A percentile compares a stretch with the other conserved stretches of the same genome.
phyloP scores from a whole-genome alignment of 768 basidiomycete genomes.

The Pleurotus sapidus region DNA sequence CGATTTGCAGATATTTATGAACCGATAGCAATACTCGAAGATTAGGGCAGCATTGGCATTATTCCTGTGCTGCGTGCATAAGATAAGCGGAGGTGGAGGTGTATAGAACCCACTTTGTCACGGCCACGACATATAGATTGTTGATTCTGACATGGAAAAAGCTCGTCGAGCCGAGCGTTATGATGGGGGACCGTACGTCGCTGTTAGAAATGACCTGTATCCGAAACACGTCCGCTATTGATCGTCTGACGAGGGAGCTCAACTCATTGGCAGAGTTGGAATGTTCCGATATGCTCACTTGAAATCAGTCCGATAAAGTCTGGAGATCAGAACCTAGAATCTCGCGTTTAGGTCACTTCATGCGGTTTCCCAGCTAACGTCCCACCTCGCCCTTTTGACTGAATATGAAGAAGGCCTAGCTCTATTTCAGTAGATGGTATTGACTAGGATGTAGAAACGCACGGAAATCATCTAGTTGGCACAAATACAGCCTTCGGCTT shows the following conservation, averaged over 20 bases:
- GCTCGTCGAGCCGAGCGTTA: slow-evolving; percentile 95
- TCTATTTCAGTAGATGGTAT: neutral
- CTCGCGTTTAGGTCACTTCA: slow-evolving; percentile 1
- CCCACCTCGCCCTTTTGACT: slow-evolving; percentile 98
- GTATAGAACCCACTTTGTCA: slow-evolving; percentile 73
- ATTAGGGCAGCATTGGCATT: slow-evolving; percentile 98
- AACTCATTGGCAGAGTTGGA: neutral
- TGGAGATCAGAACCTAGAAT: slow-evolving; percentile 86
- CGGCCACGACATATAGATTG: slow-evolving; percentile 93
- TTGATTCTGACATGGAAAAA: slow-evolving; percentile 98
- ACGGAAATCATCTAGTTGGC: slow-evolving; percentile 27
- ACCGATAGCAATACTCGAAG: slow-evolving; percentile 97
- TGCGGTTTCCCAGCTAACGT: slow-evolving; percentile 1
- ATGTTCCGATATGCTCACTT: slow-evolving; percentile 55
- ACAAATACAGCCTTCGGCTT: no score
- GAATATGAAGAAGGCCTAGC: slow-evolving; percentile 96
- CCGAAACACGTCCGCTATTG: slow-evolving; percentile 96
- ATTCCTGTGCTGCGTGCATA: slow-evolving; percentile 47
- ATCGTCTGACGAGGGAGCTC: slow-evolving; percentile 56
- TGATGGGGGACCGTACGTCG: slow-evolving; percentile 94
- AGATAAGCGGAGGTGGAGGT: neutral
- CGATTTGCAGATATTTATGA: slow-evolving; percentile 89
- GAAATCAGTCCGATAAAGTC: slow-evolving; percentile 94
- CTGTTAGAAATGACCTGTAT: slow-evolving; percentile 99
- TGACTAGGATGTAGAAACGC: slow-evolving; percentile 1